Evolutionary conservation across 2,329 filamentous ascomycete genomes (phyloP).

Genomic region (Blastomyces percursus): DNA sequence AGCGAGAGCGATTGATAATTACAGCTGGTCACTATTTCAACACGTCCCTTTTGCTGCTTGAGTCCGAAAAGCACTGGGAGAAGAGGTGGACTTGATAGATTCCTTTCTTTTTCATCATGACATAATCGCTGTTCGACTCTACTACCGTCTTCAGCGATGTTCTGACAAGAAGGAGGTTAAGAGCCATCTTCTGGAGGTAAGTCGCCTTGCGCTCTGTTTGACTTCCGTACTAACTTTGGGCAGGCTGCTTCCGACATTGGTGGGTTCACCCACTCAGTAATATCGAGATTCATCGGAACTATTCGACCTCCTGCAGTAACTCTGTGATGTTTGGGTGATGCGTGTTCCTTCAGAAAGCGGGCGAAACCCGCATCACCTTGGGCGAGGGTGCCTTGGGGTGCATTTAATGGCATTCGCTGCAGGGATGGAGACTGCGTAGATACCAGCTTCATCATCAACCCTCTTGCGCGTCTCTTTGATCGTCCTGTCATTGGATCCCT

Average conservation of each 20-base stretch:
- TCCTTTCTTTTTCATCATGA: neutral
- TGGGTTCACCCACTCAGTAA: neutral
- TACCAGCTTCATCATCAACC: neutral
- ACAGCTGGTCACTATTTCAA: neutral
- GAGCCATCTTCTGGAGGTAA: neutral
- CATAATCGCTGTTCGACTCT: neutral
- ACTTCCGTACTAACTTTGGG: neutral
- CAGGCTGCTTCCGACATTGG: neutral
- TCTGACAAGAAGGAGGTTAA: neutral
- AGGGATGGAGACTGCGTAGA: neutral
- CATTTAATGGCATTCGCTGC: constrained; percentile 19
- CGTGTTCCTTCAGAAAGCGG: constrained; percentile 37
- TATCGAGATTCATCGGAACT: constrained; percentile 34
- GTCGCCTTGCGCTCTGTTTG: neutral
- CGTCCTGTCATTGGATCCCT: neutral
- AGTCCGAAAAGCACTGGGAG: neutral
- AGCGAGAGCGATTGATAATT: neutral
- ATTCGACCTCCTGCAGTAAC: constrained; percentile 41
- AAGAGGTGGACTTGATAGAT: neutral
- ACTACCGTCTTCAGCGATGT: neutral
- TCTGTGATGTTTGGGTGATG: constrained; percentile 39
- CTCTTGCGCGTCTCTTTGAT: neutral
- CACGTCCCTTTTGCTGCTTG: neutral
- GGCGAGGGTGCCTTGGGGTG: constrained; percentile 23
- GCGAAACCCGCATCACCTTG: constrained; percentile 35